These are phyloP conservation scores for Sphaerulina populicola DNA, from an alignment of 2,329 filamentous ascomycete species.

Conservation along the genomic window DNA sequence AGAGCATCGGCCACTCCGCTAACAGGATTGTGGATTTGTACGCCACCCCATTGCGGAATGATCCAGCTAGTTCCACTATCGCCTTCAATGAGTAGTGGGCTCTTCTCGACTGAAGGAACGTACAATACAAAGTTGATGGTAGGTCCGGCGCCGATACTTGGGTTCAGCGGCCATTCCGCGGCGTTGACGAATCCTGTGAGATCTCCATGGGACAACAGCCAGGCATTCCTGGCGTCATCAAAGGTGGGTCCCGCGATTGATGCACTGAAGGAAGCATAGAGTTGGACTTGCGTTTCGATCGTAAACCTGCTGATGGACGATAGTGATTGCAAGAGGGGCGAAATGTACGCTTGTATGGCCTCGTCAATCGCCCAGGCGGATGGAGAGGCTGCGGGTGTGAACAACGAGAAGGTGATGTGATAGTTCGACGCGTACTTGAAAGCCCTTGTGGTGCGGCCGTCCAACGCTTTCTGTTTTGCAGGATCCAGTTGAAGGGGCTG, in stretches of 20 bases:
- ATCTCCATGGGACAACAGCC: slow-evolving; percentile 71
- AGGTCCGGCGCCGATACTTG: slow-evolving; percentile 84
- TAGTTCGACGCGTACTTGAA: slow-evolving; percentile 91
- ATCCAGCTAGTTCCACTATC: slow-evolving; percentile 70
- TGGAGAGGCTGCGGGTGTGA: slow-evolving; percentile 67
- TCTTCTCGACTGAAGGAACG: slow-evolving; percentile 61
- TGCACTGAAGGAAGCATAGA: slow-evolving; percentile 67
- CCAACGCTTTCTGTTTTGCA: slow-evolving; percentile 41
- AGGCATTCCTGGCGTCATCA: slow-evolving; percentile 48
- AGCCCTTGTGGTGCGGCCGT: slow-evolving; percentile 66
- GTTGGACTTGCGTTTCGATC: slow-evolving; percentile 89
- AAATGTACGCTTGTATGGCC: slow-evolving; percentile 71
- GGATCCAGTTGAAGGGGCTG: slow-evolving; percentile 29
- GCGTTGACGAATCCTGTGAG: slow-evolving; percentile 93
- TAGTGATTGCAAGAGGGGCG: slow-evolving; percentile 70
- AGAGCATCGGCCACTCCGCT: slow-evolving; percentile 42
- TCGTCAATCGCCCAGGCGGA: slow-evolving; percentile 86
- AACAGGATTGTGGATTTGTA: slow-evolving; percentile 58
- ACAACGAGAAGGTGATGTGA: slow-evolving; percentile 90
- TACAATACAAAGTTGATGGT: slow-evolving; percentile 96
- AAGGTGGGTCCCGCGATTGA: slow-evolving; percentile 52
- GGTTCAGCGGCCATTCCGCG: slow-evolving; percentile 92
- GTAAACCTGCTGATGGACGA: slow-evolving; percentile 87
- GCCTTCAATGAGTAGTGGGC: slow-evolving; percentile 53
- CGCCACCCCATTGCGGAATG: slow-evolving; percentile 89